A percentile compares a stretch with the other conserved stretches of the same genome.
Evolutionary conservation across 106 monocot genomes (phyloP).

Genomic region (Acorus calamus): DNA sequence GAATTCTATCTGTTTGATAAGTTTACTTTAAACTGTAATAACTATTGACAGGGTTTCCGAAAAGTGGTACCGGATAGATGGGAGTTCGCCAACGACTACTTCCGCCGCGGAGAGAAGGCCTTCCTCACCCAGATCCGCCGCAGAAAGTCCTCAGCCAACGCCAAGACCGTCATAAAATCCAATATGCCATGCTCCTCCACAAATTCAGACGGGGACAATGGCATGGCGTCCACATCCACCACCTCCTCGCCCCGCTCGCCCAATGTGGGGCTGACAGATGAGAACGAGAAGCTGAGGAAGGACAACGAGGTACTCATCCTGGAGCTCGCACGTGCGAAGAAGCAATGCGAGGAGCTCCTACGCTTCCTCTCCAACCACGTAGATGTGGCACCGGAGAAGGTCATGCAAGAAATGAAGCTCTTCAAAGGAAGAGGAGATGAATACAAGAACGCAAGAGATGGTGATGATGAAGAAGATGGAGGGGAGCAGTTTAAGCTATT

Average conservation of each 20-base stretch:
- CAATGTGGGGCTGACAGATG: conserved; percentile 23
- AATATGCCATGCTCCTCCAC: conserved; percentile 8
- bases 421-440: too few relatives aligned
- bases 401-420: too few relatives aligned
- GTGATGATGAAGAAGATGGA: too few relatives aligned
- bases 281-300: conserved; percentile 58
- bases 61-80: conserved; percentile 74
- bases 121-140: conserved; percentile 60
- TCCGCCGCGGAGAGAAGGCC: conserved; percentile 52
- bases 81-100: conserved; percentile 83
- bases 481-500: too few relatives aligned
- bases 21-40: too few relatives aligned
- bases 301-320: conserved; percentile 37
- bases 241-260: conserved; percentile 21
- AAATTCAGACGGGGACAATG: conserved; percentile 17
- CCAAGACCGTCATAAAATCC: background rate
- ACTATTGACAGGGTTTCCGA: conserved; percentile 64
- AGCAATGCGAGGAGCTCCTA: conserved; percentile 39
- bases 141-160: conserved; percentile 13
- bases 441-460: too few relatives aligned
- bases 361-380: conserved; percentile 34
- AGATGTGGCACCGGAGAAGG: conserved; percentile 3
- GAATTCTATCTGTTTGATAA: too few relatives aligned
- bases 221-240: conserved; percentile 24
- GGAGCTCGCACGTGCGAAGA: conserved; percentile 42